Base-by-base conservation (phyloP, 108 stramenopile genomes). In the Nannochloropsis gaditana region DNA sequence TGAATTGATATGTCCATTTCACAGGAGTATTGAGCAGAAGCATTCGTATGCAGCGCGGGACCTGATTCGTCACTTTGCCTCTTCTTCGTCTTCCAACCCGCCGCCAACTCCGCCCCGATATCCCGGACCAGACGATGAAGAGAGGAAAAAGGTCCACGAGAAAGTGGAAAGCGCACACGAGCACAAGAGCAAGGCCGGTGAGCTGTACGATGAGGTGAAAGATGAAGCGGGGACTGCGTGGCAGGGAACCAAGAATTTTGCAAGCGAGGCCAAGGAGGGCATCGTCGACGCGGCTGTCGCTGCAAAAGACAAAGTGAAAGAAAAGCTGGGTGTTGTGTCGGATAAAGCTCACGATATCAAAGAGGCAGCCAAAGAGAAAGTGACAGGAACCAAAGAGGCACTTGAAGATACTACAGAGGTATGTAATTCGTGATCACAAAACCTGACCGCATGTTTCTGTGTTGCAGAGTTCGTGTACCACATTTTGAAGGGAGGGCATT, bases 251-350 rank as follows among this genome's bases (percentile, higher is more conserved):
- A 43, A 82, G 15, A 1, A 82, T 10, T 10, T 17, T 15, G 81
- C 42, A 82, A 43, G 81, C 42, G 81, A 82, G 42, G 42, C 43
- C 11, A 43, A 42, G 15, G 42, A 82, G 81, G 17, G 11, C 10
- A 10, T 43, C 11, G 81, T 17, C 47, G 47, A 50, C 10, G 15
- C 47, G 47, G 10, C 81, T 82, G 81, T 10, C 42, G 17, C 42
- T 10, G 81, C 17, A 43, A 17, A 10, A 17, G 81, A 82, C 11
- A 43, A 82, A 43, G 81, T 82, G 81, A 43, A 82, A 43, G 81
- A 82, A 17, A 43, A 82, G 81, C 42, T 43, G 17, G 81, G 43
- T 31, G 31, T 31, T 31, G 31, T 31, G 31, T 31, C 10, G 47
- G 47, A 50, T 15, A 50, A 50, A 50, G 47, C 47, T 15, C 11